Base-by-base conservation (phyloP, 257 asterid genomes). In the Fraxinus excelsior region DNA sequence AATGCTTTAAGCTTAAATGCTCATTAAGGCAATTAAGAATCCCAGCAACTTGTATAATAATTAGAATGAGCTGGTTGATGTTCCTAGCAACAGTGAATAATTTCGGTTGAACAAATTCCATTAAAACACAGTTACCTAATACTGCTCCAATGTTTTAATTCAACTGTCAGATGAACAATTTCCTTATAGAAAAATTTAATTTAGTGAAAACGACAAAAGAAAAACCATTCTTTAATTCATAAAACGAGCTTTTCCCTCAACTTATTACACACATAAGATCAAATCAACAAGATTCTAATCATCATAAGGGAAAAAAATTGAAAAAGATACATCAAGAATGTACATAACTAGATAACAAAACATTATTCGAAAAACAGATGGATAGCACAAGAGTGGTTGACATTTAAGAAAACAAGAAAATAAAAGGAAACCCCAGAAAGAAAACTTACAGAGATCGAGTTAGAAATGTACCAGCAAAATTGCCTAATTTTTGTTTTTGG, bases 391-490 rank as follows among this genome's bases (percentile, higher is more conserved):
- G 49, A 26, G 34, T 35, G 21, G 23, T 7, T 19, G 7, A 29
- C 66, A 29, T 7, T 29, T 12, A 34, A 32, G 14, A 16, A 13
- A 16, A 38, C 16, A 74, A 19, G 5, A 38, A 25, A 71, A 32
- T 18, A 21, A 62, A 25, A 38, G 14, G 14, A 14, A n/a, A 70
- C 9, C 31, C 26, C 64, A 53, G 26, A 7, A 53, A 53, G 26
- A n/a, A 53, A 53, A 53, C n/a, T 53, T n/a, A 62, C 34, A 23
- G 68, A 62, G 34, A 62, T 62, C 18, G 6, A 62, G 31, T 26
- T 35, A 71, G 78, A 76, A 44, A 71, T 75, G 77, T 78, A 77
- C 84, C 84, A 76, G 44, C 10, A 25, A 71, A 74, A 69, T 75
- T 75, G 72, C 72, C 35, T 21, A 60, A 3, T 60, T 60, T 29